These are phyloP conservation scores for Populus euphratica DNA, from an alignment of 345 rosid species.

Conservation along the genomic window DNA sequence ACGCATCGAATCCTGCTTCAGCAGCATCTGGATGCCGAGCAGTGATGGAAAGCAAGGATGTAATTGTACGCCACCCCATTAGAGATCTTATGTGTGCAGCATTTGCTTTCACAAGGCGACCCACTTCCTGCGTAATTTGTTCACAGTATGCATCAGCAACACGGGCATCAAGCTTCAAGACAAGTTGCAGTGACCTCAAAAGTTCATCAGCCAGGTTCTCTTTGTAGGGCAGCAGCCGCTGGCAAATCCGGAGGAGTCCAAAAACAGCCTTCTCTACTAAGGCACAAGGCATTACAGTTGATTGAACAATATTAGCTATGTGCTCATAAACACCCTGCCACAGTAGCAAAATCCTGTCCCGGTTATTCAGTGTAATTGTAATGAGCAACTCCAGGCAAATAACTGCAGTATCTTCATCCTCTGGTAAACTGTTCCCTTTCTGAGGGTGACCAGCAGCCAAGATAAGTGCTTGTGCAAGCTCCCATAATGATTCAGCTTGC, in stretches of 20 bases:
- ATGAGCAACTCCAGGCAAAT: constrained; percentile 94
- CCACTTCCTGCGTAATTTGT: constrained; percentile 90
- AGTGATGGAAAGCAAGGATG: constrained; percentile 85
- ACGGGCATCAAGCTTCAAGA: constrained; percentile 93
- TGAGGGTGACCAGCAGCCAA: constrained; percentile 98
- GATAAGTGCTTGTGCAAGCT: constrained; percentile 88
- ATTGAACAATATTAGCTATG: constrained; percentile 93
- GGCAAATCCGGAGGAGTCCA: constrained; percentile 94
- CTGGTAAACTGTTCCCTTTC: constrained; percentile 84
- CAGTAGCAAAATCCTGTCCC: constrained; percentile 85
- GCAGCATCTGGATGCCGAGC: constrained; percentile 98
- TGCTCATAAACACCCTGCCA: constrained; percentile 99
- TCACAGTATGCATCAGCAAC: constrained; percentile 98
- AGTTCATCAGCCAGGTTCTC: constrained; percentile 98
- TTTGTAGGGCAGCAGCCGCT: constrained; percentile 92
- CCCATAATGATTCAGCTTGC: constrained; percentile 88
- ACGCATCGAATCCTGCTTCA: constrained; percentile 84
- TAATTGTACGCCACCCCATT: constrained; percentile 91
- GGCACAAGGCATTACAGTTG: constrained; percentile 89
- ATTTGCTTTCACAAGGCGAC: constrained; percentile 94
- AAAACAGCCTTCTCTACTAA: constrained; percentile 95
- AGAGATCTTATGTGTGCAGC: constrained; percentile 89
- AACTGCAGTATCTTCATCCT: constrained; percentile 99
- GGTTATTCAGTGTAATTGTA: constrained; percentile 89
- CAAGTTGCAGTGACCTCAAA: constrained; percentile 92